Base-by-base conservation (phyloP, 2,329 filamentous ascomycete species). In the Penicillium occitanis region DNA sequence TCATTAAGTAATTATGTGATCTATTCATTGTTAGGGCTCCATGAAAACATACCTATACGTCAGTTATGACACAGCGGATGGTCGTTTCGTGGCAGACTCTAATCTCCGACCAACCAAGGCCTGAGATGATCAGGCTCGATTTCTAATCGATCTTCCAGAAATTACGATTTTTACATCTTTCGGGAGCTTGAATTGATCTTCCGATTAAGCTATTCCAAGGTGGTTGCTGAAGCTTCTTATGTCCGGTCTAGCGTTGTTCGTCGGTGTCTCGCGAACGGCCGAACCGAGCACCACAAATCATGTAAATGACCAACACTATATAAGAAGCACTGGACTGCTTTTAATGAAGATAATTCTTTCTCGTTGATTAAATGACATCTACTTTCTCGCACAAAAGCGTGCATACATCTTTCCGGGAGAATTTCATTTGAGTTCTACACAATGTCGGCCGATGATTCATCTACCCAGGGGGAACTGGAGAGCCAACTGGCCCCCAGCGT, bases 191-290 rank as follows among this genome's bases (percentile, higher is more conserved):
- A 19, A 35, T 6, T 13, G 11, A 57, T 25, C 11, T 22, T 19
- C 33, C 30, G 5, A 14, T 22, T 37, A 14, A 22, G 51, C 30
- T 55, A 55, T 22, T 22, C 37, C 37, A 30, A 37, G 37, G 40
- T 46, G 30, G 8, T 42, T n/a, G 17, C 17, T 33, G 14, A 44
- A 10, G 35, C 10, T 40, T n/a, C 22, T 60, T 60, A 60, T n/a
- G 14, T 60, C 57, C 57, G 57, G 17, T 30, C 17, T 44, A 60
- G 57, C 40, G 57, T 60, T 6, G 5, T 60, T 22, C 30, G 3
- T 22, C 51, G 50, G 25, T 11, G 7, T 28, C 28, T 60, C 22
- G 22, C 57, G 57, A 60, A 60, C 40, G 53, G 53, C 53, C 53
- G 53, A 35, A 22, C 11, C 30, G 51, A 19, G 28, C 28, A 19